phyloP scores from a whole-genome alignment of 495 filamentous ascomycete species.

The Halenospora varia region DNA sequence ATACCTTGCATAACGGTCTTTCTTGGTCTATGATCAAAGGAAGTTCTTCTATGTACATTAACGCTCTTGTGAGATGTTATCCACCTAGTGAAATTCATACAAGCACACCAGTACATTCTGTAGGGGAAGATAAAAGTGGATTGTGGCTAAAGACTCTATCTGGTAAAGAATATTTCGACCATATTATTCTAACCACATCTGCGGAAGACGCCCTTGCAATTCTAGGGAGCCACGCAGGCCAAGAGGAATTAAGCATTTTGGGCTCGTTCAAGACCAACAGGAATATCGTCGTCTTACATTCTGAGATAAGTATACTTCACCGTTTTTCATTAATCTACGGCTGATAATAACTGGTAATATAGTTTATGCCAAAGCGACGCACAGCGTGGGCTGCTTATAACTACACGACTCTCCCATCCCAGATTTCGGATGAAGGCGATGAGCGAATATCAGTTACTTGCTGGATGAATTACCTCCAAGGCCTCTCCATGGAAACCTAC shows the following conservation, averaged over 20 bases:
- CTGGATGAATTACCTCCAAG: not conserved
- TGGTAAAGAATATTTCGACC: constrained; percentile 55
- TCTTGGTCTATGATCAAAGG: constrained; percentile 60
- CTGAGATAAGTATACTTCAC: constrained; percentile 45
- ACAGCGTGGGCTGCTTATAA: not conserved
- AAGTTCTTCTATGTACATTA: constrained; percentile 61
- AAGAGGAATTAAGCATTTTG: constrained; percentile 40
- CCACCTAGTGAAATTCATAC: constrained; percentile 51
- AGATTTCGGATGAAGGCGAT: not conserved
- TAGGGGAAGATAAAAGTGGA: constrained; percentile 15
- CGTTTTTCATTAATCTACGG: not conserved
- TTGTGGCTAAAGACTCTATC: constrained; percentile 16
- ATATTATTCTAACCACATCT: constrained; percentile 69
- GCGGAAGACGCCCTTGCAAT: constrained; percentile 62
- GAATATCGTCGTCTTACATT: constrained; percentile 67
- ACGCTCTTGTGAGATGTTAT: constrained; percentile 55
- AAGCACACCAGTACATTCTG: constrained; percentile 45
- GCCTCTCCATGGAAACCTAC: constrained; percentile 47
- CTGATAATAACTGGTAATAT: not conserved
- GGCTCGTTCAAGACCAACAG: constrained; percentile 54
- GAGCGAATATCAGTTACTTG: not conserved
- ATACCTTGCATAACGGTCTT: constrained; percentile 45
- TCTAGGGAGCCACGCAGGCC: constrained; percentile 42
- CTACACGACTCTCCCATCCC: not conserved
- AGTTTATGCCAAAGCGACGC: not conserved